A percentile compares a stretch with the other conserved stretches of the same genome.
Evolutionary conservation across 331 rosid genomes (phyloP).

Genomic region (Malus hybrid): DNA sequence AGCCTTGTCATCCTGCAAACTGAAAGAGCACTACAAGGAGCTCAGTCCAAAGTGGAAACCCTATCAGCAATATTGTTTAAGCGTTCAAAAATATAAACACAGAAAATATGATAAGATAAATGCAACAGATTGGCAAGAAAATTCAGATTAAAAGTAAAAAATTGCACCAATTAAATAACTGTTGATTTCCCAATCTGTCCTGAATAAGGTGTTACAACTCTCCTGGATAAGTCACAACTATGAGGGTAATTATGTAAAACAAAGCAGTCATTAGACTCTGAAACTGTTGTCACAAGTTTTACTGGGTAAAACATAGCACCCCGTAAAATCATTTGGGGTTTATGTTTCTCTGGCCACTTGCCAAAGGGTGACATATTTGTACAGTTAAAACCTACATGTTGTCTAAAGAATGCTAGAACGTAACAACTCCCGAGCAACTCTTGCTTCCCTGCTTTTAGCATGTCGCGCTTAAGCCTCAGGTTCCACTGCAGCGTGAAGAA

Average conservation of each 20-base stretch:
- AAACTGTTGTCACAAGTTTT: conserved; percentile 36
- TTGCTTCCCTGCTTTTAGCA: conserved; percentile 23
- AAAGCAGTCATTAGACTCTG: conserved; percentile 31
- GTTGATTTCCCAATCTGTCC: conserved; percentile 23
- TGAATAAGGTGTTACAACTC: conserved; percentile 31
- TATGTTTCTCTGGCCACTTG: conserved; percentile 51
- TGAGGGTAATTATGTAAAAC: conserved; percentile 19
- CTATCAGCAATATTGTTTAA: too few relatives aligned
- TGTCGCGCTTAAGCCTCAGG: conserved; percentile 26
- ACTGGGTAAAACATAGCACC: conserved; percentile 39
- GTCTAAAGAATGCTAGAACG: conserved; percentile 45
- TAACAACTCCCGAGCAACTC: conserved; percentile 30
- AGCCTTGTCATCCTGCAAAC: too few relatives aligned
- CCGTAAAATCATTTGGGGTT: conserved; percentile 53
- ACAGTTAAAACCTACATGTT: conserved; percentile 72
- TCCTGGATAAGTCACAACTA: conserved; percentile 11
- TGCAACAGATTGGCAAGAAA: too few relatives aligned
- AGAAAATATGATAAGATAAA: too few relatives aligned
- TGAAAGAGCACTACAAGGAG: too few relatives aligned
- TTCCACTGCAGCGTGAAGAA: conserved; percentile 64
- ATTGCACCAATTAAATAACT: background rate
- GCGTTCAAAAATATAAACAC: too few relatives aligned
- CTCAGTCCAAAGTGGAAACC: too few relatives aligned
- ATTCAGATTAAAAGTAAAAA: background rate
- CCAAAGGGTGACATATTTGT: conserved; percentile 65